phyloP scores from a whole-genome alignment of 257 asterid species.

The Solanum chilense region DNA sequence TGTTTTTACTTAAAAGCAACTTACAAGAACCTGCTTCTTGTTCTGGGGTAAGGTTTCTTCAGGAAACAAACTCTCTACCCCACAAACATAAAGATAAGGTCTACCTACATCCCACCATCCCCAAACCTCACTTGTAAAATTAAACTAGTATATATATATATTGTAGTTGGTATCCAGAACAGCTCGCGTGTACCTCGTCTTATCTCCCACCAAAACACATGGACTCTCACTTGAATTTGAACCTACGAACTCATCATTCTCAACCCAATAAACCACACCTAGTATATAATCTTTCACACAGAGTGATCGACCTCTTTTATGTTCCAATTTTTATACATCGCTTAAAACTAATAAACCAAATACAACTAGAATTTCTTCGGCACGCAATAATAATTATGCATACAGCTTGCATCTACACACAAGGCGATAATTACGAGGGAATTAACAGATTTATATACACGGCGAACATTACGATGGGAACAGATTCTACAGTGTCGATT shows the following conservation, averaged over 20 bases:
- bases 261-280: not conserved
- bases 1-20: no score
- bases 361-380: not conserved
- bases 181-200: no score
- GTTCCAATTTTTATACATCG: not conserved
- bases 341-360: not conserved
- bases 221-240: not conserved
- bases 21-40: no score
- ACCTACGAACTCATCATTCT: not conserved
- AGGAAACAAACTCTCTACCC: not conserved
- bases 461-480: not conserved
- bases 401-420: not conserved
- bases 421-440: not conserved
- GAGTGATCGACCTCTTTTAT: not conserved
- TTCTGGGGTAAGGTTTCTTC: no score
- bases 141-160: no score
- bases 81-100: not conserved
- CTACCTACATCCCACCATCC: not conserved
- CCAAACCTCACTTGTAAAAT: not conserved
- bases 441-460: not conserved
- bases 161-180: no score
- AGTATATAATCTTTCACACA: not conserved
- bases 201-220: not conserved
- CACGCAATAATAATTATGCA: not conserved
- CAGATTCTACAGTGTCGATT: not conserved